Base-by-base conservation (phyloP, 805 yeast genomes). In the Candida lessepsii region DNA sequence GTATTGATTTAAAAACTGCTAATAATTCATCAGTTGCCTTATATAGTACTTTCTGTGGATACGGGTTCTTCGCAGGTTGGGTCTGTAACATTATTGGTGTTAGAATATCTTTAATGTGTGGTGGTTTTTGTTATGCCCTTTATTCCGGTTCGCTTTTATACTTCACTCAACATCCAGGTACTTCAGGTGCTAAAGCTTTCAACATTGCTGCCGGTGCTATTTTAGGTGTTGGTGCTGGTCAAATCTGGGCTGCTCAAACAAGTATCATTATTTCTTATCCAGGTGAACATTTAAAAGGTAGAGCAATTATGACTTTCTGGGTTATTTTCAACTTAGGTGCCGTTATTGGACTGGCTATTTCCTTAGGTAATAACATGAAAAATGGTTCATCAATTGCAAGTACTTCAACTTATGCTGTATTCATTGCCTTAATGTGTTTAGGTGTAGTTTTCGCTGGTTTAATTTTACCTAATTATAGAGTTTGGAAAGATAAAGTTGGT, bases 201-300 rank as follows among this genome's bases (percentile, higher is more conserved):
- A 73, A 71, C 38, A 70, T 78, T 40, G 75, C 75, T 47, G 71
- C 80, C 17, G 82, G 82, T 33, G 81, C 81, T 16, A 70, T 67
- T 53, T 63, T 78, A 45, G 83, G 83, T 50, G 42, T 75, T 31
- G 68, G 78, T 57, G 83, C 83, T 9, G 65, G 76, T 28, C 55
- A 67, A 33, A 62, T 77, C 37, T 78, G 83, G 83, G 73, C 80
- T 20, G 80, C 81, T 24, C 81, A 76, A 53, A 78, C 80, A 37
- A 60, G 76, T 19, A 71, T 78, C 35, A 70, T 77, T 46, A 71
- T 78, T 73, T 62, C 78, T n/a, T 78, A 78, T 47, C 76, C 83
- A 2, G 55, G 74, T 15, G 83, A 78, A 57, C 51, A 58, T 25
- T 60, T 46, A n/a, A 78, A 78, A 60, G 83, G 80, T 33, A 58